Evolutionary conservation across 2,329 filamentous ascomycete genomes (phyloP).

Genomic region (Arthrobotrys sinensis): DNA sequence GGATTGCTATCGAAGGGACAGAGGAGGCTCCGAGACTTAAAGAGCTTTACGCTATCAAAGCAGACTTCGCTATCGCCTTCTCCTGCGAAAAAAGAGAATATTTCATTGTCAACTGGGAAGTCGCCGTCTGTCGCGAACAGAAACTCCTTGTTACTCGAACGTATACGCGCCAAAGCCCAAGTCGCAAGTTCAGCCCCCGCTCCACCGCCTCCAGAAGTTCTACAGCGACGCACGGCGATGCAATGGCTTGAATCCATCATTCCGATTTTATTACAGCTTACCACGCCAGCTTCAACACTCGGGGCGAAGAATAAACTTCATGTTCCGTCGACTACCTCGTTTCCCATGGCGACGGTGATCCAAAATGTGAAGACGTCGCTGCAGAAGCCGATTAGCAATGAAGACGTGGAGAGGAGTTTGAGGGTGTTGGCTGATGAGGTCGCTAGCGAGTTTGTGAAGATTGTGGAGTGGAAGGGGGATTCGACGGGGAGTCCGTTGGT

Average conservation of each 20-base stretch:
- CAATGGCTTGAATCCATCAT: slow-evolving; percentile 57
- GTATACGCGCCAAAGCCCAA: slow-evolving; percentile 47
- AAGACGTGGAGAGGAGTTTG: slow-evolving; percentile 46
- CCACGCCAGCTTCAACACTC: slow-evolving; percentile 16
- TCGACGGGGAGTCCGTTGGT: slow-evolving; percentile 46
- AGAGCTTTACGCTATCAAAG: slow-evolving; percentile 50
- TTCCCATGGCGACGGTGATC: slow-evolving; percentile 46
- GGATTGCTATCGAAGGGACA: slow-evolving; percentile 46
- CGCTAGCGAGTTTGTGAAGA: slow-evolving; percentile 54
- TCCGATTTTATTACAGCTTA: slow-evolving; percentile 53
- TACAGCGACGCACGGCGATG: slow-evolving; percentile 40
- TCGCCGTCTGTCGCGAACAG: slow-evolving; percentile 47
- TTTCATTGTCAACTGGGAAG: slow-evolving; percentile 30
- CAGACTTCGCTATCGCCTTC: slow-evolving; percentile 41
- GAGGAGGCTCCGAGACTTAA: slow-evolving; percentile 43
- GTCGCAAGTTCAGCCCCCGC: slow-evolving; percentile 35
- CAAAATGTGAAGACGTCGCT: slow-evolving; percentile 52
- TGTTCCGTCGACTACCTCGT: slow-evolving; percentile 50
- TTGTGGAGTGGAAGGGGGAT: slow-evolving; percentile 60
- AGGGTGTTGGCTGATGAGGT: slow-evolving; percentile 53
- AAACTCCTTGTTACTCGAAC: slow-evolving; percentile 41
- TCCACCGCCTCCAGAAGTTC: slow-evolving; percentile 31
- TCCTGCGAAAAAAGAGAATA: slow-evolving; percentile 44
- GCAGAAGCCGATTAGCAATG: slow-evolving; percentile 46
- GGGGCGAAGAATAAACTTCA: slow-evolving; percentile 28